Evolutionary conservation across 495 filamentous ascomycete species (phyloP).

Genomic region (Filosporella fistucella): DNA sequence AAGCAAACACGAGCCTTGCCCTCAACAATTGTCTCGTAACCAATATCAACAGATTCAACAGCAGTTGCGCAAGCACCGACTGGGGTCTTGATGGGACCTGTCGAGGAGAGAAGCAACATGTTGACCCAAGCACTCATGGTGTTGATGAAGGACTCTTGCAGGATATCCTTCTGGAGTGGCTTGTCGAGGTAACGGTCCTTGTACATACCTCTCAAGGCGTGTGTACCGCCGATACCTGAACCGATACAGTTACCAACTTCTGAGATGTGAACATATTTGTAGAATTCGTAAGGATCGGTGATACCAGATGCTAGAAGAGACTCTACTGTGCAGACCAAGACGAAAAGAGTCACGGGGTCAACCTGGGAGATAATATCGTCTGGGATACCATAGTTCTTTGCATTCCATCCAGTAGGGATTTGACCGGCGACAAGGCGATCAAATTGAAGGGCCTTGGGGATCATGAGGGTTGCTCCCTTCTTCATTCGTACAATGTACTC

Average conservation of each 20-base stretch:
- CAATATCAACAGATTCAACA: conserved; percentile 95
- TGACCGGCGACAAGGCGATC: conserved; percentile 96
- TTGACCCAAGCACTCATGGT: conserved; percentile 99
- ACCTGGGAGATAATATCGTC: conserved; percentile 98
- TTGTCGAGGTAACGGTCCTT: conserved; percentile 95
- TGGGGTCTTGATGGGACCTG: conserved; percentile 96
- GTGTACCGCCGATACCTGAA: conserved; percentile 93
- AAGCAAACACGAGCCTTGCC: conserved; percentile 96
- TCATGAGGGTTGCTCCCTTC: conserved; percentile 89
- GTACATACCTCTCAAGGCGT: conserved; percentile 94
- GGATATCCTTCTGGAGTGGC: conserved; percentile 97
- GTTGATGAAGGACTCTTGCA: conserved; percentile 99
- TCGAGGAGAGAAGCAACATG: conserved; percentile 95
- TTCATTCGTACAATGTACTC: conserved; percentile 91
- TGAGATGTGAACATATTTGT: conserved; percentile 98
- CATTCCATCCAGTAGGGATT: conserved; percentile 95
- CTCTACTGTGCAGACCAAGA: conserved; percentile 90
- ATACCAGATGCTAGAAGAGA: conserved; percentile 88
- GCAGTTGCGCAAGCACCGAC: conserved; percentile 97
- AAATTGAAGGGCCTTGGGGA: conserved; percentile 95
- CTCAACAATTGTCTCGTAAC: conserved; percentile 95
- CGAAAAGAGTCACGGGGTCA: conserved; percentile 91
- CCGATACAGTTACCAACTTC: conserved; percentile 98
- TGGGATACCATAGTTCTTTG: conserved; percentile 88
- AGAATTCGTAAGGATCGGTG: conserved; percentile 99